Base-by-base conservation (phyloP, 2,329 filamentous ascomycete species). In the Exophiala aquamarina region DNA sequence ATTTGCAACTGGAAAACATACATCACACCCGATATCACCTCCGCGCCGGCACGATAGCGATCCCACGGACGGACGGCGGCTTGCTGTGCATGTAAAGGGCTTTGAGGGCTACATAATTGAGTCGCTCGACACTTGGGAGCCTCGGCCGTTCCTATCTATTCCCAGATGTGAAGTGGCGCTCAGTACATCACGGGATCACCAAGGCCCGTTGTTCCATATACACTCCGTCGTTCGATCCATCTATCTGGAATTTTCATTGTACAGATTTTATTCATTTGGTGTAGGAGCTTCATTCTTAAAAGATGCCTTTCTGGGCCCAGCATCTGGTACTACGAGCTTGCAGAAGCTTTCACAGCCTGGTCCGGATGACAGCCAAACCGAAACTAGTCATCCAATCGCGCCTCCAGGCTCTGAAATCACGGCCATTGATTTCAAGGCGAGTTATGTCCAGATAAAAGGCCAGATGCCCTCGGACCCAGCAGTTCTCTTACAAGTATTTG, bases 101-200 rank as follows among this genome's bases (percentile, higher is more conserved):
- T 74, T 98, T 3, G 93, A 97, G 66, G 89, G 86, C 0, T 92
- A 93, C 59, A 87, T 97, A 39, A 84, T 97, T 38, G 93, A 98
- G 64, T 87, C 86, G 0, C 79, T 86, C 2, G 89, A 96, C 52
- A 86, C 83, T 53, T 86, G 90, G 67, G 90, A 96, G 63, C 73
- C 82, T 3, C 89, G 96, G 47, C 84, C 91, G 1, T 97, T 96
- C 63, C 67, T 97, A 55, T 87, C 82, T 32, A 74, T 98, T 49
- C 93, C 94, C 20, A 82, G 86, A 26, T 89, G 95, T 58, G 93
- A 98, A 63, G 75, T 96, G 20, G 86, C 88, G 1, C 79, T 97
- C 46, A 89, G 86, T 20, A 94, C 93, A 0, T 77, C 83, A 3
- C 94, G 88, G 55, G 93, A 98, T 65, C 81, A 81, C 21, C 88